A percentile compares a stretch with the other conserved stretches of the same genome.
Evolutionary conservation across 2,329 filamentous ascomycete species (phyloP).

Genomic region (Boeremia exigua): DNA sequence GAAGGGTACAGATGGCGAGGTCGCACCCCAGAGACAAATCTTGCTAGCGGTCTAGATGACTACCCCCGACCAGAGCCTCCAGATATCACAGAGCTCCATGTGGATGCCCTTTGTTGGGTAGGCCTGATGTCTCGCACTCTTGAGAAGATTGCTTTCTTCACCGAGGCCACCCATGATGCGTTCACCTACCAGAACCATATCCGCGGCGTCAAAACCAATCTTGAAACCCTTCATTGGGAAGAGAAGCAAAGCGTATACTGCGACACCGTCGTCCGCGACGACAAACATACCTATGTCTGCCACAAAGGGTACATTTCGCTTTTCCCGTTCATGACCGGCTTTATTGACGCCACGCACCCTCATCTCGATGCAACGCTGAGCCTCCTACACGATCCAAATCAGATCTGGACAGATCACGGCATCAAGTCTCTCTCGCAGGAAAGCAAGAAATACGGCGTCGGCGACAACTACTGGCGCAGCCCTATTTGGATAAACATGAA

Average conservation of each 20-base stretch:
- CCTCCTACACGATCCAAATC: conserved; percentile 76
- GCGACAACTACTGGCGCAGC: conserved; percentile 94
- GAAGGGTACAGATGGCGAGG: conserved; percentile 94
- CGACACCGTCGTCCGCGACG: conserved; percentile 86
- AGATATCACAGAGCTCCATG: conserved; percentile 88
- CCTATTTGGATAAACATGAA: conserved; percentile 98
- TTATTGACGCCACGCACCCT: conserved; percentile 74
- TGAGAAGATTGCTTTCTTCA: conserved; percentile 72
- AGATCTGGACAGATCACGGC: conserved; percentile 85
- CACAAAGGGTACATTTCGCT: conserved; percentile 94
- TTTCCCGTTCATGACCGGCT: conserved; percentile 85
- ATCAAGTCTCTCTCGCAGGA: conserved; percentile 84
- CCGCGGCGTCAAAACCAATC: conserved; percentile 77
- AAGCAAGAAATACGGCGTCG: conserved; percentile 79
- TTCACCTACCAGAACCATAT: conserved; percentile 71
- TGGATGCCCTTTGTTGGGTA: conserved; percentile 93
- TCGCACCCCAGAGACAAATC: conserved; percentile 77
- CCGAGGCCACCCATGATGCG: conserved; percentile 76
- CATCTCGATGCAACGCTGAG: conserved; percentile 76
- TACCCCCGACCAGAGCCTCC: conserved; percentile 91
- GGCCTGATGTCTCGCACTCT: conserved; percentile 89
- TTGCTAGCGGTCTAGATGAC: conserved; percentile 91
- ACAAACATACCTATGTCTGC: conserved; percentile 82
- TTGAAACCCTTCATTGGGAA: conserved; percentile 93
- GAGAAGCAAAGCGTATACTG: conserved; percentile 80